Evolutionary conservation across 2,329 filamentous ascomycete species (phyloP).

Genomic region (Alternaria alternata): DNA sequence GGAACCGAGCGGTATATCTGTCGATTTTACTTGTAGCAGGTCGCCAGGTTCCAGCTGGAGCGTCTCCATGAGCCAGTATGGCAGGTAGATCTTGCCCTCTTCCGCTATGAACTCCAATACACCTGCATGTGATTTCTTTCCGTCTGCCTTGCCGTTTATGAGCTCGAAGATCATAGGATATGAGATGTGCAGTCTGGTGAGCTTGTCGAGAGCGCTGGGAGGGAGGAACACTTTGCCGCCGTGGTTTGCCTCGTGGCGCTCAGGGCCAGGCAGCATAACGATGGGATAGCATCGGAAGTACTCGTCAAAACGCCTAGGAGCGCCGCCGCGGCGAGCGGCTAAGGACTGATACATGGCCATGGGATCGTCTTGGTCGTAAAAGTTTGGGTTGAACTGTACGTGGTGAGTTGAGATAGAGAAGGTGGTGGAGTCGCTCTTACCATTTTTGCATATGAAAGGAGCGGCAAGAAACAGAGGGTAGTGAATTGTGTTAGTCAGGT

Average conservation of each 20-base stretch:
- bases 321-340: constrained; percentile 53
- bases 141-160: constrained; percentile 88
- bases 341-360: constrained; percentile 65
- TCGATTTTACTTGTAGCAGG: constrained; percentile 93
- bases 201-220: constrained; percentile 95
- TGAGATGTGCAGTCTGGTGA: constrained; percentile 93
- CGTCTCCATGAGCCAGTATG: constrained; percentile 97
- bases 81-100: constrained; percentile 94
- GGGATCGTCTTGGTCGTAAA: constrained; percentile 62
- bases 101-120: constrained; percentile 98
- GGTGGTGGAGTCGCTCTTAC: constrained; percentile 39
- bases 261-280: constrained; percentile 89
- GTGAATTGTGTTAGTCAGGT: neutral
- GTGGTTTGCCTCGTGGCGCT: constrained; percentile 89
- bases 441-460: constrained; percentile 30
- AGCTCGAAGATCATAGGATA: constrained; percentile 98
- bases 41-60: constrained; percentile 90
- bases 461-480: neutral
- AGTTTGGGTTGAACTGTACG: constrained; percentile 54
- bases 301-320: constrained; percentile 87
- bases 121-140: constrained; percentile 87
- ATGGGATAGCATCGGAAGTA: constrained; percentile 98
- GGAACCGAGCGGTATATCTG: constrained; percentile 85
- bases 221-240: constrained; percentile 98
- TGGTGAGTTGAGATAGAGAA: constrained; percentile 26